Conservation (phyloP, 106 monocot genomes). For the Hemerocallis citrina region DNA sequence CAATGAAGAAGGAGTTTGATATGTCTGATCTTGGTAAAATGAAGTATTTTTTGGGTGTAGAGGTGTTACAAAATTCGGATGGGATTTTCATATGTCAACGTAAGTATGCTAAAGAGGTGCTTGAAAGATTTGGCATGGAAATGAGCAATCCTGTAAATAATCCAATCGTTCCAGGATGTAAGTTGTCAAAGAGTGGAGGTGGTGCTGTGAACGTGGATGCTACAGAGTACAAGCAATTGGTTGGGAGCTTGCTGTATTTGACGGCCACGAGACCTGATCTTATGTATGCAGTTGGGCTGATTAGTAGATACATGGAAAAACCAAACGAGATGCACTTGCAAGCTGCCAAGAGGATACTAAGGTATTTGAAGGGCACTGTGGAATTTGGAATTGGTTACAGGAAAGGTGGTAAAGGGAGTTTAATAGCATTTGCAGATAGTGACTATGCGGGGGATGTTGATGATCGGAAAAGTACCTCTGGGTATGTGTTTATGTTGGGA, state of each 20-base stretch:
- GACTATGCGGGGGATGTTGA: no score
- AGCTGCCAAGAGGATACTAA: no score
- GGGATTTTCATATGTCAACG: slow-evolving; percentile 7
- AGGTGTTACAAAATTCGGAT: not conserved
- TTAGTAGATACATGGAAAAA: no score
- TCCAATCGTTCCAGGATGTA: not conserved
- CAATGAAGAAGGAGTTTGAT: not conserved
- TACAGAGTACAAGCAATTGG: slow-evolving; percentile 14
- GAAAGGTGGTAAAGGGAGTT: no score
- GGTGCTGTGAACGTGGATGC: slow-evolving; percentile 4
- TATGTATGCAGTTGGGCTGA: no score
- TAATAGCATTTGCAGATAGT: no score
- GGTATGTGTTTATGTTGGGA: no score
- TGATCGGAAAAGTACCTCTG: no score
- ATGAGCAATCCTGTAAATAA: not conserved
- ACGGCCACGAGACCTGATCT: no score
- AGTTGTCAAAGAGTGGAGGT: slow-evolving; percentile 1
- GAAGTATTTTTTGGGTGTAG: not conserved
- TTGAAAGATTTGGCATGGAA: not conserved
- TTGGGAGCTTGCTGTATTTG: slow-evolving; percentile 29
- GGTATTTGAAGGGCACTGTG: no score
- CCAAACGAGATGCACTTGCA: no score
- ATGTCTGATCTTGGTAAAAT: slow-evolving; percentile 1
- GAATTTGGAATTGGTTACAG: no score
- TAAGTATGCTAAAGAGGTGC: slow-evolving; percentile 8